Percentiles rank a stretch among this genome's conserved stretches.
Conservation (phyloP, 129 eudicot genomes). For the Cynara cardunculus region DNA sequence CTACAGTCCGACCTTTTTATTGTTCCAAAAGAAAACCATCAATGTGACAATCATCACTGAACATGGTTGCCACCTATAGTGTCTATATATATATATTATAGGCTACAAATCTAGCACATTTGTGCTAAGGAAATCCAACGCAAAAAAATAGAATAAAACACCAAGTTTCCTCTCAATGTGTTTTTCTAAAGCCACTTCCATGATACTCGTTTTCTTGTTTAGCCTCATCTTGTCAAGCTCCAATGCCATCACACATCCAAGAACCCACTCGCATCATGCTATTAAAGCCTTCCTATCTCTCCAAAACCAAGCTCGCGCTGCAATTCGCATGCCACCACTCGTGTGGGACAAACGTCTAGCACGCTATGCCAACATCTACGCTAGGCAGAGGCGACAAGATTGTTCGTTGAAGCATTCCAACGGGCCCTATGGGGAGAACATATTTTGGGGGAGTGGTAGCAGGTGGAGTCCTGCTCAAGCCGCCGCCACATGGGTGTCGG, state of each 20-base stretch:
- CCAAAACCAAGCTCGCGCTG: conserved; percentile 59
- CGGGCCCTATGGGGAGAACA: conserved; percentile 83
- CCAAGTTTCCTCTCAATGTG: conserved; percentile 8
- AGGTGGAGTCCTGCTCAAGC: conserved; percentile 63
- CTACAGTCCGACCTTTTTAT: conserved; percentile 5
- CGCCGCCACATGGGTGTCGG: conserved; percentile 56
- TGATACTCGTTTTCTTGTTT: conserved; percentile 24
- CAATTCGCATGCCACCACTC: conserved; percentile 47
- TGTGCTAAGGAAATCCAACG: background rate
- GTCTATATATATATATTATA: conserved; percentile 6
- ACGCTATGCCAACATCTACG: conserved; percentile 53
- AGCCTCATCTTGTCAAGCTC: conserved; percentile 30
- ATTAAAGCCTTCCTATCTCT: conserved; percentile 42
- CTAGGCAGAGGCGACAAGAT: conserved; percentile 51
- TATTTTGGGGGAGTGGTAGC: conserved; percentile 74
- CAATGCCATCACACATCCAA: conserved; percentile 24
- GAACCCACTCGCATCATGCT: background rate
- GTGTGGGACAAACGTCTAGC: conserved; percentile 58
- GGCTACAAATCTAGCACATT: conserved; percentile 22
- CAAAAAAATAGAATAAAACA: background rate
- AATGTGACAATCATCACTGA: conserved; percentile 61
- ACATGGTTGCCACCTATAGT: conserved; percentile 92
- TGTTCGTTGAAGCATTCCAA: conserved; percentile 63
- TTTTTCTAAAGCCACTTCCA: conserved; percentile 21
- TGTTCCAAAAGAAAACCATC: conserved; percentile 11